A percentile compares a stretch with the other conserved stretches of the same genome.
These are phyloP conservation scores for Handroanthus guayacan DNA, from an alignment of 257 asterid species.

Conservation along the genomic window DNA sequence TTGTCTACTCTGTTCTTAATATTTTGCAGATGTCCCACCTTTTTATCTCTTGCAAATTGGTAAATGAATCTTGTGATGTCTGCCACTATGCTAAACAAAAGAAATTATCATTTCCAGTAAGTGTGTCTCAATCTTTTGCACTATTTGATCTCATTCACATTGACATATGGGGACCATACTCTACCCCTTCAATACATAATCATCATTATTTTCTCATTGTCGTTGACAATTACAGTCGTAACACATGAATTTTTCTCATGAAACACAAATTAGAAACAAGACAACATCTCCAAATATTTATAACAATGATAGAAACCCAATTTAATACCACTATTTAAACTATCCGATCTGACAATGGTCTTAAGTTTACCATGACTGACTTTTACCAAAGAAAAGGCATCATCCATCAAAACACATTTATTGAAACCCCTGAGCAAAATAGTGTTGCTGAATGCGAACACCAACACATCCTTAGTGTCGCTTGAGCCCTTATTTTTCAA, in stretches of 20 bases:
- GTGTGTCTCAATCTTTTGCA: neutral
- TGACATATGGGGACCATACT: neutral
- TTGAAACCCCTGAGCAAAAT: no score
- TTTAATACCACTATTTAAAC: neutral
- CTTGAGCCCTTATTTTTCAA: no score
- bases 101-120: neutral
- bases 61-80: neutral
- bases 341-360: no score
- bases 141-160: neutral
- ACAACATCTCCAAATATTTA: neutral
- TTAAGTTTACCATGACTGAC: no score
- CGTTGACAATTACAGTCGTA: neutral
- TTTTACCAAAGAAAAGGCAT: no score
- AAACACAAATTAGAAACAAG: no score
- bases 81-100: neutral
- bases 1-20: neutral
- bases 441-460: no score
- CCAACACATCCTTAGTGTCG: no score
- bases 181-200: neutral
- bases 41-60: neutral
- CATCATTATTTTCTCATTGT: neutral
- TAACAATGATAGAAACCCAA: neutral
- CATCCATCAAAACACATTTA: no score
- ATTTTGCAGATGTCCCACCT: neutral
- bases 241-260: neutral